Percentiles rank a stretch among this genome's conserved stretches.
Evolutionary conservation across 257 asterid species (phyloP).

Genomic region (Marsdenia floribunda): DNA sequence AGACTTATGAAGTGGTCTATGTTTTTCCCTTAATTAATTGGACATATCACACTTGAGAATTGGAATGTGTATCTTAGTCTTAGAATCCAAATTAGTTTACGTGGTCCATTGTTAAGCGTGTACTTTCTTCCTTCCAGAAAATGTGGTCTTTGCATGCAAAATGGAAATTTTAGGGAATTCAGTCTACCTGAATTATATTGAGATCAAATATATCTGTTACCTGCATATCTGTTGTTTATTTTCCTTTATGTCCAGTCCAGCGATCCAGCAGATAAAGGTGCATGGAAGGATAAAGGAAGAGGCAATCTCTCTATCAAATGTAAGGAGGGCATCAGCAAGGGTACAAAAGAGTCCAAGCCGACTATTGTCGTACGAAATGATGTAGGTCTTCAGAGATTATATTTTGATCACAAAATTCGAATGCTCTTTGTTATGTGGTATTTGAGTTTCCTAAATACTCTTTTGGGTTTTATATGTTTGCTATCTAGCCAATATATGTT

Average conservation of each 20-base stretch:
- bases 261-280: slow-evolving; percentile 72
- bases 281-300: slow-evolving; percentile 90
- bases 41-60: background rate
- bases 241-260: slow-evolving; percentile 49
- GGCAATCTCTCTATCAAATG: slow-evolving; percentile 89
- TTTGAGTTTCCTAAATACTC: background rate
- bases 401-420: background rate
- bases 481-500: background rate
- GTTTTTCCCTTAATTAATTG: background rate
- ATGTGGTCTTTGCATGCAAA: background rate
- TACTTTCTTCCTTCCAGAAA: background rate
- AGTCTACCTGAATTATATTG: background rate
- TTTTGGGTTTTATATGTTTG: background rate
- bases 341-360: slow-evolving; percentile 87
- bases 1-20: background rate
- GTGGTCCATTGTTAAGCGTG: background rate
- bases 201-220: background rate
- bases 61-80: background rate
- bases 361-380: slow-evolving; percentile 83
- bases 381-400: slow-evolving; percentile 41
- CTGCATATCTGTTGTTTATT: slow-evolving; percentile 5
- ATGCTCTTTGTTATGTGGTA: background rate
- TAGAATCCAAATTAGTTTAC: background rate
- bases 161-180: background rate
- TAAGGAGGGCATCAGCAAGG: slow-evolving; percentile 78